These are phyloP conservation scores for Coemansia sp. DNA, from an alignment of 192 early-diverging fungal genomes.

Conservation along the genomic window DNA sequence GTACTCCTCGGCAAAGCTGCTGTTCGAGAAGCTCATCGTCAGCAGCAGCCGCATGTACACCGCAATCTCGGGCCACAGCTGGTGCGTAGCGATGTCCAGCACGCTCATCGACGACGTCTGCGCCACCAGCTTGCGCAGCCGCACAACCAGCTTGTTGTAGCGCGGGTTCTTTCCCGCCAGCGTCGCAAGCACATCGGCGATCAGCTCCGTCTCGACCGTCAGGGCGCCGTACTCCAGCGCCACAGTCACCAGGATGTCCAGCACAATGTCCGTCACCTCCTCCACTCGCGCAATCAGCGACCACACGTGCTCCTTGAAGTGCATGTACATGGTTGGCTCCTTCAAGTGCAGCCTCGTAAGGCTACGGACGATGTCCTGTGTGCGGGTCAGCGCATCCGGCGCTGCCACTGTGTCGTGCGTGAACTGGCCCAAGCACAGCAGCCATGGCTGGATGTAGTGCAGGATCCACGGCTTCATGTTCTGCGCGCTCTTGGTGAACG, in stretches of 20 bases:
- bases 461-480: slow-evolving; percentile 77
- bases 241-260: slow-evolving; percentile 78
- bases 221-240: slow-evolving; percentile 79
- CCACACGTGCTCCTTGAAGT: slow-evolving; percentile 89
- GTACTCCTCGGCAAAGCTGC: slow-evolving; percentile 68
- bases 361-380: slow-evolving; percentile 73
- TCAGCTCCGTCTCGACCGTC: slow-evolving; percentile 75
- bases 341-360: slow-evolving; percentile 83
- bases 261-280: slow-evolving; percentile 73
- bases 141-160: slow-evolving; percentile 76
- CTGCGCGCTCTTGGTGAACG: slow-evolving; percentile 73
- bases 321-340: slow-evolving; percentile 79
- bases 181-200: slow-evolving; percentile 85
- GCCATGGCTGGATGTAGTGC: slow-evolving; percentile 90
- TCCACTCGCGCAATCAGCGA: slow-evolving; percentile 74
- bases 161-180: slow-evolving; percentile 76
- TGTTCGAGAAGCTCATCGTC: slow-evolving; percentile 88
- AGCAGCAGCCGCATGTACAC: slow-evolving; percentile 85
- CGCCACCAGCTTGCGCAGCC: slow-evolving; percentile 78
- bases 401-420: slow-evolving; percentile 44
- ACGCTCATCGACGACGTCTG: slow-evolving; percentile 75
- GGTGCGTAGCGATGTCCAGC: slow-evolving; percentile 73
- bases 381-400: slow-evolving; percentile 48
- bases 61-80: slow-evolving; percentile 90
- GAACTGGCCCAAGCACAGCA: slow-evolving; percentile 73